Evolutionary conservation across 257 asterid genomes (phyloP), one percentile per base, ranked within the genome.

Genomic region (Phtheirospermum japonicum): DNA sequence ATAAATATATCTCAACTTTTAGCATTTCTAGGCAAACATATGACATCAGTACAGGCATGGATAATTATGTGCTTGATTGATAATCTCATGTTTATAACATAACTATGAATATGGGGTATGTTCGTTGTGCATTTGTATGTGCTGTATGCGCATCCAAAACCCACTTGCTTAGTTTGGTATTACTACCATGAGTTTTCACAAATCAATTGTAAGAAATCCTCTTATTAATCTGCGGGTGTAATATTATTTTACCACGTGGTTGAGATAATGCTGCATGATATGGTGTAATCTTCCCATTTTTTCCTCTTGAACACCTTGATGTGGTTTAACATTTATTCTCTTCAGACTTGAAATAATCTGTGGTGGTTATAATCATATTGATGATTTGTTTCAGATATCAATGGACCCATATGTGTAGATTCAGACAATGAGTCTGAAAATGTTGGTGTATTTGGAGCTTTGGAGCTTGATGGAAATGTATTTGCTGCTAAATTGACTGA

Each of bases 361-460:
- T 13, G 20, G 53, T 40, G 45, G 37, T 31, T 59, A 7, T 71
- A 51, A 52, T 57, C 57, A 23, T 48, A 32, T 28, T 58, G 52
- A 32, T 34, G 33, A 50, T 36, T 51, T 65, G 43, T 73, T 56
- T 61, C 65, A 80, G 87, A 77, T 65, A 82, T 73, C 56, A 67
- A 68, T 60, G 69, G 75, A 75, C 64, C 74, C 65, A 85, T 87
- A 73, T 73, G 72, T 52, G 71, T 90, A 79, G 95, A 78, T 53
- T 82, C 96, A 57, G 97, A 90, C 57, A 71, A 73, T 17, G 95
- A 83, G 68, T 85, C 84, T 62, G 95, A 82, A 54, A 56, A 58
- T 71, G 18, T 65, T 36, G 72, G 63, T 28, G 69, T 57, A 54
- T 13, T 8, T 50, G 78, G 69, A 71, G 54, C 65, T 53, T 40